phyloP scores from a whole-genome alignment of 768 basidiomycete species.

The Lentinula boryana region DNA sequence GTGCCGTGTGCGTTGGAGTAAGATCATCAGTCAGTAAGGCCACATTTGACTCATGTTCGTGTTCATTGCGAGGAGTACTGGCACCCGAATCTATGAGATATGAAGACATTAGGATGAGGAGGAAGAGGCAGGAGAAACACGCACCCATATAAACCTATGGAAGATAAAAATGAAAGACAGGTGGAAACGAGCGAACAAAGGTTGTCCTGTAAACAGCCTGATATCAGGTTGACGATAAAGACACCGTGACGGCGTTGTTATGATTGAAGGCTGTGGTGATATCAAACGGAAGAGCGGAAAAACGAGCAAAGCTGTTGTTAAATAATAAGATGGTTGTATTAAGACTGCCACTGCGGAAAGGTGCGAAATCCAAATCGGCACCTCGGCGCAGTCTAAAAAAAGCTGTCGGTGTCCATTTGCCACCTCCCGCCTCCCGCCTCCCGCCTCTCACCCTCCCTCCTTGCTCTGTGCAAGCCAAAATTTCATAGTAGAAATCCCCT shows the following conservation, averaged over 20 bases:
- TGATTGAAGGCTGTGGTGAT: neutral
- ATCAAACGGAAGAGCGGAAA: neutral
- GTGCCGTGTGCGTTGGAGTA: neutral
- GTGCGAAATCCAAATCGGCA: too few species aligned
- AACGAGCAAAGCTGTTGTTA: neutral
- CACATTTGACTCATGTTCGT: neutral
- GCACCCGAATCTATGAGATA: neutral
- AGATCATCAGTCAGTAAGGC: neutral
- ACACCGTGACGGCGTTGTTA: neutral
- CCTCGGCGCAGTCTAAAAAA: neutral
- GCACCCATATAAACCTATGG: neutral
- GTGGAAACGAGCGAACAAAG: neutral
- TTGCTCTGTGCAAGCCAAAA: too few species aligned
- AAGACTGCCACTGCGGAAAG: neutral
- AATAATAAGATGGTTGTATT: too few species aligned
- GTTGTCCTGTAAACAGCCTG: neutral
- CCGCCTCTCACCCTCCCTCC: too few species aligned
- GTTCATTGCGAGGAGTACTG: neutral
- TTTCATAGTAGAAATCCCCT: too few species aligned
- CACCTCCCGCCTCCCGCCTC: too few species aligned
- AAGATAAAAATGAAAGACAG: neutral
- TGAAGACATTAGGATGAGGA: neutral
- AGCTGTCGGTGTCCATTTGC: too few species aligned
- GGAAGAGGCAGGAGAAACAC: neutral
- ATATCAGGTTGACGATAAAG: neutral